A percentile compares a stretch with the other conserved stretches of the same genome.
Evolutionary conservation across 108 stramenopile genomes (phyloP).

Genomic region (Skeletonema potamos): DNA sequence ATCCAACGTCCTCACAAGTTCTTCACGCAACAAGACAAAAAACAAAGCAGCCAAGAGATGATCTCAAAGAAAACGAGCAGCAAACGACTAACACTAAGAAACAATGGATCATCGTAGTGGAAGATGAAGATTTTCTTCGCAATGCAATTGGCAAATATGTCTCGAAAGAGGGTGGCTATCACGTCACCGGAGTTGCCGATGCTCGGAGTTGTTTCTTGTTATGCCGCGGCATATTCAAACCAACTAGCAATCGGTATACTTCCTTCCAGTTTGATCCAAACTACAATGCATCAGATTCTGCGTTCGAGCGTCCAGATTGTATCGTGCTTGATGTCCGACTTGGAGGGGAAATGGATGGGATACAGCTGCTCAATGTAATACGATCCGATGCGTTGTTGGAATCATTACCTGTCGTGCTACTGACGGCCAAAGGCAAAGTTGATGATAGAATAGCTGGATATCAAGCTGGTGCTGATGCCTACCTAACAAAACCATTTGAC

Average conservation of each 20-base stretch:
- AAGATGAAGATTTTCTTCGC: conserved; percentile 77
- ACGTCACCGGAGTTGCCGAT: conserved; percentile 73
- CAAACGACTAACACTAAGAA: neutral
- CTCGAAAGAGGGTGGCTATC: conserved; percentile 62
- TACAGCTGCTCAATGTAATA: conserved; percentile 62
- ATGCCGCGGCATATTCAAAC: conserved; percentile 33
- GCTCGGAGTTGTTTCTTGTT: conserved; percentile 56
- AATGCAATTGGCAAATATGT: conserved; percentile 70
- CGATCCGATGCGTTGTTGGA: conserved; percentile 49
- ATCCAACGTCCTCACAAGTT: neutral
- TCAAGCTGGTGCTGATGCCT: conserved; percentile 83
- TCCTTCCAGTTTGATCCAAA: conserved; percentile 18
- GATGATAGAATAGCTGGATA: conserved; percentile 82
- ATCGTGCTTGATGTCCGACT: conserved; percentile 30
- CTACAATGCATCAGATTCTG: neutral
- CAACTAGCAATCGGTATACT: conserved; percentile 9
- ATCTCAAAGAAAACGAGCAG: neutral
- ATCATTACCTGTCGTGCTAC: conserved; percentile 70
- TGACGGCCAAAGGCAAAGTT: conserved; percentile 73
- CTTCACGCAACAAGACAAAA: neutral
- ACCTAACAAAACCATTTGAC: conserved; percentile 86
- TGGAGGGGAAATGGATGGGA: conserved; percentile 56
- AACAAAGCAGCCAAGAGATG: neutral
- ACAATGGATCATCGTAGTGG: conserved; percentile 59
- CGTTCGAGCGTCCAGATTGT: conserved; percentile 22